Base-by-base conservation (phyloP, 768 basidiomycete genomes). In the Amanita exitialis region DNA sequence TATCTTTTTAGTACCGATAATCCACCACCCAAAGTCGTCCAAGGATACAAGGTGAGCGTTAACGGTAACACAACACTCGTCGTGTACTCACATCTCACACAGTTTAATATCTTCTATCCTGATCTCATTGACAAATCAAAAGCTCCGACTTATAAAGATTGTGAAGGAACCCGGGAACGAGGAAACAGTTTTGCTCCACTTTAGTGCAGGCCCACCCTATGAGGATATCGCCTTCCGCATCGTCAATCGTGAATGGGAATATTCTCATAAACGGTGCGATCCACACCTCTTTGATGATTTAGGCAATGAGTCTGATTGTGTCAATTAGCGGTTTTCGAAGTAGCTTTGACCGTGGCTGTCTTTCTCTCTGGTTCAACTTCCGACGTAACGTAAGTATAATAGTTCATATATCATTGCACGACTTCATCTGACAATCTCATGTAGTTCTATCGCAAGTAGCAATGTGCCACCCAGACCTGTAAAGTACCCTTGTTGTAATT, bases 161-260 rank as follows among this genome's bases (percentile, higher is more conserved):
- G 79, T 96, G 66, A 90, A 90, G 61, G 91, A 96, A 61, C 80
- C 84, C 4, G 93, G 90, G 5, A 96, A 98, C 62, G 90, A 93
- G 53, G 96, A 99, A 50, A 98, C 95, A 1, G 89, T 90, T 10
- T 73, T 96, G 18, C 68, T 99, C 27, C 83, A 93, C 60, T 99
- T 99, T 70, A 91, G 82, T 57, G 91, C 96, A 27, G 96, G 96
- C 6, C 94, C 95, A 47, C 95, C 95, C 0, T 99, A 99, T 63
- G 95, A 99, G 67, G 96, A 98, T 57, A 94, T 98, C 55, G 96
- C 96, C 6, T 99, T 99, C 73, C 79, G 91, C 54, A 95, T 99
- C 54, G 95, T 99, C 53, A 91, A 96, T 60, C 79, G 91, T 49
- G 93, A 96, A 65, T 99, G 96, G 96, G 96, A 98, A 59, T 95